These are phyloP conservation scores for Fusarium beomiforme DNA, from an alignment of 2,329 filamentous ascomycete species.

Conservation along the genomic window DNA sequence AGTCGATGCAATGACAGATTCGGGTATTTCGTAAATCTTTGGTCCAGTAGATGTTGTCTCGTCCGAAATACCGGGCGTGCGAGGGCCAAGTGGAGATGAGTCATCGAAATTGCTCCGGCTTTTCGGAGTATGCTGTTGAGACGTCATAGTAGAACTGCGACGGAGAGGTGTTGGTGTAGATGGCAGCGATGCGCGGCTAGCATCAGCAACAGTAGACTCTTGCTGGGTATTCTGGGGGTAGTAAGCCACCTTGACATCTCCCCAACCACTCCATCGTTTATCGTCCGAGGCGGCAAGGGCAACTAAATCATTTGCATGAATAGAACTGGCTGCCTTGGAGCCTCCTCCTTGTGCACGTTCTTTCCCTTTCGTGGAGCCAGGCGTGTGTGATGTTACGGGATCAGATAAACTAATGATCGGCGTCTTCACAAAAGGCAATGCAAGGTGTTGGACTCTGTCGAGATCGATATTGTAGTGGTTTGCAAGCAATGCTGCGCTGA, in stretches of 20 bases:
- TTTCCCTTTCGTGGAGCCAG: constrained; percentile 75
- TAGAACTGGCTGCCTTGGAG: constrained; percentile 62
- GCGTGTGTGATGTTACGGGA: constrained; percentile 62
- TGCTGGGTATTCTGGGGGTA: constrained; percentile 63
- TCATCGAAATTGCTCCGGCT: constrained; percentile 51
- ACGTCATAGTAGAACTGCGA: constrained; percentile 68
- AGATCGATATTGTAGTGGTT: constrained; percentile 86
- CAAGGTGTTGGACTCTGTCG: constrained; percentile 85
- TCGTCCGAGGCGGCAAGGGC: constrained; percentile 73
- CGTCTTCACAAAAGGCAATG: constrained; percentile 83
- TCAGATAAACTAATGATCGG: constrained; percentile 63
- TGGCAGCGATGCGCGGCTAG: constrained; percentile 60
- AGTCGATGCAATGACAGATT: constrained; percentile 61
- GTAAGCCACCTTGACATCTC: constrained; percentile 82
- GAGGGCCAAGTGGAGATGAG: constrained; percentile 60
- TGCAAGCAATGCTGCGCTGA: constrained; percentile 78
- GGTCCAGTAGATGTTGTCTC: constrained; percentile 55
- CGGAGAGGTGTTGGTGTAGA: constrained; percentile 80
- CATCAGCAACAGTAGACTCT: constrained; percentile 38
- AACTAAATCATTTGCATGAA: constrained; percentile 86
- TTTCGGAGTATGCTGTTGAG: constrained; percentile 55
- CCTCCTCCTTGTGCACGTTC: constrained; percentile 66
- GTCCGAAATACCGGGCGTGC: constrained; percentile 52
- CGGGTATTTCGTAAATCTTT: constrained; percentile 72
- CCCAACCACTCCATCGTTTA: constrained; percentile 78